Evolutionary conservation across 177 flowering plant species (phyloP).

Genomic region (Vitis hybrid): DNA sequence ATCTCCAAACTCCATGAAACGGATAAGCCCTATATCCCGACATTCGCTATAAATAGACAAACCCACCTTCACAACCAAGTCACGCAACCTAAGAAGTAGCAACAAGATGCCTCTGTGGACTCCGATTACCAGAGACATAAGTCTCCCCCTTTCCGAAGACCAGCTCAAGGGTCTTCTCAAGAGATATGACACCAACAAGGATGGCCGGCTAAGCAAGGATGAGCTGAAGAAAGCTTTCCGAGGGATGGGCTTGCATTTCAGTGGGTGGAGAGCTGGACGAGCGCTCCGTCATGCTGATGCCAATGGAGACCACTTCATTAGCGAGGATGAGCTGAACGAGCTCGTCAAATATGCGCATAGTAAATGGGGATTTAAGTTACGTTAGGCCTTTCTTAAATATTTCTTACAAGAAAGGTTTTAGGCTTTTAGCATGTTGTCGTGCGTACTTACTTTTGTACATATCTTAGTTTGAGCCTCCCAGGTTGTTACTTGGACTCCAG

Average conservation of each 20-base stretch:
- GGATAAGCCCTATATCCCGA: background rate
- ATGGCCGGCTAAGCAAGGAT: slow-evolving; percentile 9
- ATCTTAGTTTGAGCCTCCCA: no score
- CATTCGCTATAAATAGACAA: background rate
- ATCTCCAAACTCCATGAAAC: no score
- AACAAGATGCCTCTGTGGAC: background rate
- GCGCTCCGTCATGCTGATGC: slow-evolving; percentile 13
- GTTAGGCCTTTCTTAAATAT: no score
- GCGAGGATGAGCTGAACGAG: slow-evolving; percentile 10
- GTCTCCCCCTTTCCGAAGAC: background rate
- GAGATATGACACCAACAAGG: slow-evolving; percentile 8
- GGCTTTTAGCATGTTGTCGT: no score
- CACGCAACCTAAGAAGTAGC: background rate
- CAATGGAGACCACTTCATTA: slow-evolving; percentile 10
- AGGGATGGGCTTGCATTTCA: background rate
- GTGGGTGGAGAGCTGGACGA: slow-evolving; percentile 7
- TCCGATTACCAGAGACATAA: background rate
- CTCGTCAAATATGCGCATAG: slow-evolving; percentile 10
- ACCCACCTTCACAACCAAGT: background rate
- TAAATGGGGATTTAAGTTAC: no score
- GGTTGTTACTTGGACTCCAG: no score
- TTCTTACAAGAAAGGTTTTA: no score
- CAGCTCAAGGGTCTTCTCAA: slow-evolving; percentile 5
- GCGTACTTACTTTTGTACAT: no score
- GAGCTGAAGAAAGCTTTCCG: slow-evolving; percentile 14